phyloP scores from a whole-genome alignment of 768 basidiomycete genomes.

The Gloeopeniophorella convolvens region DNA sequence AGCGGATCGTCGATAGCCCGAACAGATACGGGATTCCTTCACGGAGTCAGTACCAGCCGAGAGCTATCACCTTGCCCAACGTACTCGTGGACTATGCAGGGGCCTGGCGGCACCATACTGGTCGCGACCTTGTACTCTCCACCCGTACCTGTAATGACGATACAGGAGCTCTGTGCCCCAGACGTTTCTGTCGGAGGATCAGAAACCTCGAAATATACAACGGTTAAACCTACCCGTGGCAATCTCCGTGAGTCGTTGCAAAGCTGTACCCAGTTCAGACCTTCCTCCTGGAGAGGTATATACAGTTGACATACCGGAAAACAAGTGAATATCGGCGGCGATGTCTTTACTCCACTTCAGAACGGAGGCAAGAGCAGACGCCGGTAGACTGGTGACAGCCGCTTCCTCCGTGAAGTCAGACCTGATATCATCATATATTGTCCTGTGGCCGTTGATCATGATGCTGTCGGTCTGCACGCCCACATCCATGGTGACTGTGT shows the following conservation, averaged over 20 bases:
- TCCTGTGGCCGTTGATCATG: conserved; percentile 26
- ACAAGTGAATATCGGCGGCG: conserved; percentile 64
- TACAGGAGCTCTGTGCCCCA: conserved; percentile 59
- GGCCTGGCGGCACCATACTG: conserved; percentile 51
- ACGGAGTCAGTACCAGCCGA: too few relatives aligned
- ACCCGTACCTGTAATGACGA: conserved; percentile 61
- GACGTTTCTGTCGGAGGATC: conserved; percentile 42
- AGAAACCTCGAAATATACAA: not conserved
- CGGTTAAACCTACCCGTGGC: conserved; percentile 42
- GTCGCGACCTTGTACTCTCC: conserved; percentile 69
- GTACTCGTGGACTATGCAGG: conserved; percentile 64
- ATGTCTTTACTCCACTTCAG: conserved; percentile 73
- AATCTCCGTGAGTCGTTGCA: conserved; percentile 67
- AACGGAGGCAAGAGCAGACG: conserved; percentile 59
- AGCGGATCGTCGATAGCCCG: conserved; percentile 54
- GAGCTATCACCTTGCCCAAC: conserved; percentile 28
- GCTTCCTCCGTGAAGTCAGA: conserved; percentile 42
- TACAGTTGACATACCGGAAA: conserved; percentile 39
- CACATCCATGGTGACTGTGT: conserved; percentile 51
- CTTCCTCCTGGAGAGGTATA: conserved; percentile 21
- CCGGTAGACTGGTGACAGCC: conserved; percentile 47
- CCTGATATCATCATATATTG: conserved; percentile 29
- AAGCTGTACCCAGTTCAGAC: conserved; percentile 28
- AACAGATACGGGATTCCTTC: conserved; percentile 54
- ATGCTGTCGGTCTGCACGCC: conserved; percentile 52